Evolutionary conservation across 345 rosid species (phyloP), one percentile per base, ranked within the genome.

Genomic region (Boechera stricta): DNA sequence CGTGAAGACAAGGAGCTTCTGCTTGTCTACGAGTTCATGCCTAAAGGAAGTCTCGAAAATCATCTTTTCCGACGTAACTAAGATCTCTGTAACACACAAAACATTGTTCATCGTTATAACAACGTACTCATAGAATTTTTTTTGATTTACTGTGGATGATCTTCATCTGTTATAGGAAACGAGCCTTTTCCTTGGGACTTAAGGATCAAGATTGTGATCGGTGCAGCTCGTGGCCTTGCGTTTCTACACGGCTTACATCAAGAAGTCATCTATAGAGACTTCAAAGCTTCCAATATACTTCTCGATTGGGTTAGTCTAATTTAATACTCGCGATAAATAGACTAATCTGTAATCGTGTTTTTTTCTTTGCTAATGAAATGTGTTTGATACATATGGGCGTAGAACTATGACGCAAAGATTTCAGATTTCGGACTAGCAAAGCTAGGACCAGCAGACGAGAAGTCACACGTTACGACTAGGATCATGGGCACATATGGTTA

Each of bases 11-110:
- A 71, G 35, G 93, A 87, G 78, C 85, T 90, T 42, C 88, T 89
- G 2, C 88, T 94, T 42, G 97, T 94, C 58, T 94, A 87, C 13
- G 97, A 92, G 81, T 94, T 88, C 77, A 74, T 92, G 91, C 88
- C 85, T 10, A 92, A 77, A 75, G 96, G 97, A 74, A 87, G 92
- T 80, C 83, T 94, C 69, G 94, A 90, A 53, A 89, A 77, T 71
- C 98, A 92, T 80, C 89, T 94, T 39, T 94, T 94, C 59, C 68
- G 90, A 82, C 81, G 97, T 92, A 88, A 64, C 13, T 71, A 64
- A 90, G 86, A 57, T 63, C 36, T 77, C 16, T 47, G 16, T 16
- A 63, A 51, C 51, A 31, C 28, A 52, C 55, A 13, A n/a, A 42
- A 57, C 9, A 38, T 11, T 12, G 0, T 41, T 53, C 11, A 42